Conservation (phyloP, 164 flowering plant species). For the Protea cynaroides region DNA sequence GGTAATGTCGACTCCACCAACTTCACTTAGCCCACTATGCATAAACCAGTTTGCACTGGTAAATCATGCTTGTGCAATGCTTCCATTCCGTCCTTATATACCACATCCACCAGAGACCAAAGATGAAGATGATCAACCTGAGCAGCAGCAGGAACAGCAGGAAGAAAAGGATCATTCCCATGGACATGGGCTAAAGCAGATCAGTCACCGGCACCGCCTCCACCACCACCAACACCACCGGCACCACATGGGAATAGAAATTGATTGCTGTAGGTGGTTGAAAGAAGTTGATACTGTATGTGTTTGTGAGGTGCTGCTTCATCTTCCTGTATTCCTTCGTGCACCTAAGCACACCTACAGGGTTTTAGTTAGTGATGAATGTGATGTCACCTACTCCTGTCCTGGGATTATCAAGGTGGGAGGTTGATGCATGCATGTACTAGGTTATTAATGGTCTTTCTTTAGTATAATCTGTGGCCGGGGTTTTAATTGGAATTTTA, state of each 20-base stretch:
- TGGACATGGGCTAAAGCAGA: background rate
- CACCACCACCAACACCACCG: background rate
- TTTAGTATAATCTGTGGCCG: too few species aligned
- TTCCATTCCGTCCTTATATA: slow-evolving; percentile 9
- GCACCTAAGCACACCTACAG: slow-evolving; percentile 18
- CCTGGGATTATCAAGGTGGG: too few species aligned
- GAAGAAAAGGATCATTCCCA: background rate
- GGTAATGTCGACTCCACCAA: slow-evolving; percentile 1
- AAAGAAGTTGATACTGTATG: background rate
- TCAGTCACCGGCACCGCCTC: background rate
- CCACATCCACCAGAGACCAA: slow-evolving; percentile 6
- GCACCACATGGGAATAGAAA: background rate
- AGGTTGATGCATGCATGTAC: too few species aligned
- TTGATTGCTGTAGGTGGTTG: slow-evolving; percentile 1
- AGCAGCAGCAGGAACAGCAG: background rate
- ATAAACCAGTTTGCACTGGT: slow-evolving; percentile 19
- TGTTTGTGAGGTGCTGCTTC: slow-evolving; percentile 21
- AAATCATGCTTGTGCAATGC: slow-evolving; percentile 19
- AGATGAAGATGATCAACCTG: background rate
- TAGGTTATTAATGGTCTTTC: too few species aligned
- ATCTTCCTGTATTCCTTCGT: slow-evolving; percentile 18
- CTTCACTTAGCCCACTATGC: slow-evolving; percentile 12
- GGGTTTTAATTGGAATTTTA: too few species aligned
- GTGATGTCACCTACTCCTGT: slow-evolving; percentile 13
- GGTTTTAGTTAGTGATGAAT: slow-evolving; percentile 4